Base-by-base conservation (phyloP, 768 basidiomycete species). In the Lyophyllum atratum region DNA sequence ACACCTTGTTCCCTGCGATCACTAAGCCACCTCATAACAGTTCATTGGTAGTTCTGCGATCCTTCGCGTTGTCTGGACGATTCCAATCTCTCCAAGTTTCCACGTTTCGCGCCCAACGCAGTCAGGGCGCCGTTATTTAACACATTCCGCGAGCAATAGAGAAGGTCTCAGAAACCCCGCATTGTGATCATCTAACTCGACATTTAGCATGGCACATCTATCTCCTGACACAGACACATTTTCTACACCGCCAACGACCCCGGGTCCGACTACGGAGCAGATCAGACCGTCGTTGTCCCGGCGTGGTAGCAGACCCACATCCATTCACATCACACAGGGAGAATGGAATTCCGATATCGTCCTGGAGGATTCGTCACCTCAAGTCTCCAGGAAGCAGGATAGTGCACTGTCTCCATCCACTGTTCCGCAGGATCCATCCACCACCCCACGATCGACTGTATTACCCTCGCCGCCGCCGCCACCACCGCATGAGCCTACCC, bases 261-360 rank as follows among this genome's bases (percentile, higher is more conserved):
- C 75, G 45, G 68, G 66, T 24, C 64, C 64, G 33, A 49, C 52
- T 51, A 52, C 60, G 39, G 61, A 65, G 52, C 34, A 53, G 55
- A 69, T 70, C 42, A 67, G 60, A 6, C 78, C 78, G 6, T 76
- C 79, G 12, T 65, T 79, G 26, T 77, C 78, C 9, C 70, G 80
- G 33, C 72, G 74, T 50, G 70, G 60, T 57, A 79, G 76, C 64
- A 74, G 77, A 52, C 81, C 80, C 0, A 71, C 74, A 26, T 80
- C 76, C 17, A 71, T 84, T 42, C 75, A 74, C 52, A 75, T 82
- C 53, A 75, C 72, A 47, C 69, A 64, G 56, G 62, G 67, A 4
- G 78, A 76, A 58, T 78, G 74, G 74, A 74, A 69, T 49, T 71
- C 76, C 39, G 76, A 76, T 62, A 70, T 84, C 55, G 71, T 79